Base-by-base conservation (phyloP, 192 early-diverging fungal species). In the Backusella sp. region DNA sequence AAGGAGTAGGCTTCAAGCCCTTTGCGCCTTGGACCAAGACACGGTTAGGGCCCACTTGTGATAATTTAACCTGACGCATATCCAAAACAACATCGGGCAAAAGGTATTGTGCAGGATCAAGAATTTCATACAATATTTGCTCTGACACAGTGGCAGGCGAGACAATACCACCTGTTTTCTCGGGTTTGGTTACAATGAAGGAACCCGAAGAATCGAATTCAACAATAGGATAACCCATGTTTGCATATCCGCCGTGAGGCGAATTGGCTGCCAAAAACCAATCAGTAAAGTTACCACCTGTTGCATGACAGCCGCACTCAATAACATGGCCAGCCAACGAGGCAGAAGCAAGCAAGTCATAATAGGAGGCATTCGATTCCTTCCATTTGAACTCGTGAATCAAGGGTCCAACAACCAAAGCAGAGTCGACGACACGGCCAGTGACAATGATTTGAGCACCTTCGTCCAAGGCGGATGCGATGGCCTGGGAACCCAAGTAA, bases 211-310 rank as follows among this genome's bases (percentile, higher is more conserved):
- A 23, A 35, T 82, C 66, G 62, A 88, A 89, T 52, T 92, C 90
- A 9, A 86, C 88, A 68, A 92, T 85, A 11, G 90, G 90, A 76
- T 91, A 92, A 23, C 90, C 90, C 85, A 92, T 90, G 73, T 91
- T 89, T 21, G 84, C 72, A 76, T 84, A 92, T 39, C 90, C 90
- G 30, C 88, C 87, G 53, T 85, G 62, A 11, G 80, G 70, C 9
- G 89, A 88, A 68, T 81, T 81, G n/a, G 89, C 86, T 15, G 76
- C 83, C 11, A 86, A 75, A n/a, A 81, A 74, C 90, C 90, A 92
- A 75, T 92, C 90, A 0, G 91, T 92, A 72, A 91, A 92, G 74
- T 91, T 92, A 19, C 90, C 91, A 21, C 91, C 90, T 8, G 91
- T 92, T 28, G 87, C 82, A 32, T 92, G 91, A 74, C 88, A 88